Evolutionary conservation across 441 rosid genomes (phyloP), one percentile per base, ranked within the genome.

Genomic region (Syzygium syzygioides): DNA sequence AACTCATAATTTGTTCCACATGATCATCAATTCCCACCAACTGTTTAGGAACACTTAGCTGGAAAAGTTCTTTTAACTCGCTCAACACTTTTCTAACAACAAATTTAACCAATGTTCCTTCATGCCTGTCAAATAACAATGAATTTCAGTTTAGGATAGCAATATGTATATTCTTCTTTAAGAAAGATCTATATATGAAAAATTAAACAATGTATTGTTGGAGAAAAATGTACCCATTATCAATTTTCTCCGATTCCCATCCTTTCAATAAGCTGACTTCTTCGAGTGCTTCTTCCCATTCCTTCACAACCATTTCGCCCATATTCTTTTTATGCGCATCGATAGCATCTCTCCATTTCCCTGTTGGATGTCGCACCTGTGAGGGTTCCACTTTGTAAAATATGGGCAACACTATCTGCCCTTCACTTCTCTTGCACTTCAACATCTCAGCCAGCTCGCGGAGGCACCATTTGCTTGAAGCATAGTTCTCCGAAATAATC

Each of bases 251-350:
- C 0, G 19, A 62, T 62, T 62, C 71, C 71, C 34, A 62, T n/a
- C 71, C 71, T 62, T 62, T 62, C 0, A 62, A 62, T 0, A 4
- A 6, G 0, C 71, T 1, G 0, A 62, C 19, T 62, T 62, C 71
- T n/a, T n/a, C 0, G 0, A 62, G 71, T 0, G 71, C 71, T n/a
- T 14, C 34, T 14, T n/a, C 71, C 71, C 71, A 62, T 62, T 62
- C 34, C 34, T 62, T 62, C 0, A 7, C 71, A 62, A n/a, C 34
- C 34, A 6, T 14, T 7, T 62, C 0, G 0, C 6, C 1, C 9
- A 14, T 0, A 3, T 62, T n/a, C 5, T 62, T 1, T 62, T 14
- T n/a, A n/a, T 62, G 10, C 0, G 34, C 34, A 1, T 3, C 1
- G 34, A 62, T 62, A 62, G 10, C 68, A 6, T 62, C 68, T 62